Percentiles rank a stretch among this genome's conserved stretches.
phyloP scores from a whole-genome alignment of 2,329 filamentous ascomycete species.

The Arachnomyces sp. region DNA sequence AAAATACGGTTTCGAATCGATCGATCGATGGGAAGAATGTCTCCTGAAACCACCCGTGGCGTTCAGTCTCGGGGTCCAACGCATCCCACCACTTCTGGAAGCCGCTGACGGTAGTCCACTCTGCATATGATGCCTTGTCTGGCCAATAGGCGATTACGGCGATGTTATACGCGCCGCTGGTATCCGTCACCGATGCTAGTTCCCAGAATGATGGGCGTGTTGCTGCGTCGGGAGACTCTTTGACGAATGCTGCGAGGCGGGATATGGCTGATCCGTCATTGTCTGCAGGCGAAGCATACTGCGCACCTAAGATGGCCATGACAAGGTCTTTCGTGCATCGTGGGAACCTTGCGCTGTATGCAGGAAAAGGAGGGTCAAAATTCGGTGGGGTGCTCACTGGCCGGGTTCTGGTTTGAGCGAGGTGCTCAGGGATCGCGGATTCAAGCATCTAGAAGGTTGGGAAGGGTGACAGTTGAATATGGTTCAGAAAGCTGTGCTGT shows the following conservation, averaged over 20 bases:
- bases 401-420: slow-evolving; percentile 7
- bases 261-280: slow-evolving; percentile 11
- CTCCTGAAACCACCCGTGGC: slow-evolving; percentile 37
- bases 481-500: too few relatives aligned
- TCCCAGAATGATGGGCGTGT: slow-evolving; percentile 20
- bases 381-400: slow-evolving; percentile 7
- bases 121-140: slow-evolving; percentile 18
- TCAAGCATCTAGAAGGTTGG: slow-evolving; percentile 7
- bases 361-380: slow-evolving; percentile 7
- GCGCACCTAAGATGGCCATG: slow-evolving; percentile 28
- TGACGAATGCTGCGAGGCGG: slow-evolving; percentile 9
- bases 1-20: slow-evolving; percentile 39
- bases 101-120: slow-evolving; percentile 27
- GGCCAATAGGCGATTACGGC: slow-evolving; percentile 34
- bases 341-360: slow-evolving; percentile 23
- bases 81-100: slow-evolving; percentile 34
- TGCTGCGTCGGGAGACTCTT: slow-evolving; percentile 1
- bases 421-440: slow-evolving; percentile 8
- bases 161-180: slow-evolving; percentile 26
- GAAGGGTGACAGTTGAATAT: background rate
- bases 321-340: slow-evolving; percentile 22
- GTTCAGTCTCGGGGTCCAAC: slow-evolving; percentile 16
- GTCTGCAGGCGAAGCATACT: slow-evolving; percentile 12
- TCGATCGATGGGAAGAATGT: slow-evolving; percentile 35
- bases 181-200: slow-evolving; percentile 25